phyloP scores from a whole-genome alignment of 116 monocot genomes.

The Zostera marina region DNA sequence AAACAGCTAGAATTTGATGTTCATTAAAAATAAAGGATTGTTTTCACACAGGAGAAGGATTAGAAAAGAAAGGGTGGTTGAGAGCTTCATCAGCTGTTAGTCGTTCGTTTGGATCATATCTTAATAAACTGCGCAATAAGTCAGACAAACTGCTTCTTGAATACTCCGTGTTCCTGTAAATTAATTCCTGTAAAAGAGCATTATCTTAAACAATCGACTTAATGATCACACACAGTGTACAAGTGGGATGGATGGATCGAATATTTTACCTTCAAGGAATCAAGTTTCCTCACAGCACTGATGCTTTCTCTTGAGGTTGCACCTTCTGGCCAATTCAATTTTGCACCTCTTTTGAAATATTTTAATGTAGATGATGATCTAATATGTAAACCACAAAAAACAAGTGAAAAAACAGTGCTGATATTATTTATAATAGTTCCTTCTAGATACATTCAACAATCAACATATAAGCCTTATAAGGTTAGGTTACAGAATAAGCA shows the following conservation, averaged over 20 bases:
- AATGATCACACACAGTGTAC: no score
- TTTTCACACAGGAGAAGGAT: conserved; percentile 1
- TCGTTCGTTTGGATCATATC: conserved; percentile 60
- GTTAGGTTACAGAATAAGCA: no score
- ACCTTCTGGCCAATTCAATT: conserved; percentile 90
- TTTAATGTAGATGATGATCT: conserved; percentile 26
- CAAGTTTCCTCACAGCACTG: conserved; percentile 67
- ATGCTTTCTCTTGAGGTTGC: conserved; percentile 84
- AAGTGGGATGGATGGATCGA: neutral
- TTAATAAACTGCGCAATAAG: conserved; percentile 49
- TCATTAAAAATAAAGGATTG: no score
- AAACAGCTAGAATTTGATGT: no score
- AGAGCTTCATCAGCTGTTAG: conserved; percentile 69
- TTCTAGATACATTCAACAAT: no score
- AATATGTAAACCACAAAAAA: no score
- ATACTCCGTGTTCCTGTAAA: conserved; percentile 30
- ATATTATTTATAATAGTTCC: no score
- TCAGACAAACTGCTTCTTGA: conserved; percentile 28
- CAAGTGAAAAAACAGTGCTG: no score
- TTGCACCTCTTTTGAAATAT: conserved; percentile 49
- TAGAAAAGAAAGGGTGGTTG: conserved; percentile 56
- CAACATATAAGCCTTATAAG: no score
- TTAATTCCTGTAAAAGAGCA: conserved; percentile 34
- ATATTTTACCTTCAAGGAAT: conserved; percentile 35
- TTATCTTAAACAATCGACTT: neutral